These are phyloP conservation scores for Lentinula guzmanii DNA, from an alignment of 768 basidiomycete species.

Conservation along the genomic window DNA sequence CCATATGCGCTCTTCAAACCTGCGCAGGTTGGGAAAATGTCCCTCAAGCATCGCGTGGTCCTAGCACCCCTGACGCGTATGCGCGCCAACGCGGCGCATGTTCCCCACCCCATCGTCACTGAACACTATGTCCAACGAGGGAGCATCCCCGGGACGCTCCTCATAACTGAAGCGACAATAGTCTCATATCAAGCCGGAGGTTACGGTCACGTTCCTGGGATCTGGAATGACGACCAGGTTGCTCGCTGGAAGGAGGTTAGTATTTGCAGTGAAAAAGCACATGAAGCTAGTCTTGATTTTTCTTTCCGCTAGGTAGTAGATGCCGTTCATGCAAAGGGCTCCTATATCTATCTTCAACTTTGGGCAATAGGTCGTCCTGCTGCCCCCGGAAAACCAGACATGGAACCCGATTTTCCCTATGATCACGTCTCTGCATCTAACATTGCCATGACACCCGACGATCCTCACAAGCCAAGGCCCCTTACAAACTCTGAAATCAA, in stretches of 20 bases:
- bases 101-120: slow-evolving; percentile 18
- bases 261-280: background rate
- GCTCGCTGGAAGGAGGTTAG: slow-evolving; percentile 14
- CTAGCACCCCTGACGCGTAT: slow-evolving; percentile 28
- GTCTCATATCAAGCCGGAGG: slow-evolving; percentile 20
- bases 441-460: slow-evolving; percentile 5
- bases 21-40: slow-evolving; percentile 18
- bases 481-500: slow-evolving; percentile 33
- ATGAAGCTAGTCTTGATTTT: background rate
- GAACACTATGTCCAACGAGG: slow-evolving; percentile 25
- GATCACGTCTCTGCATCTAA: slow-evolving; percentile 20
- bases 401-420: slow-evolving; percentile 10
- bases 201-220: slow-evolving; percentile 15
- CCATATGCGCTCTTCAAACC: slow-evolving; percentile 20
- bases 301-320: slow-evolving; percentile 28
- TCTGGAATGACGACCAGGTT: slow-evolving; percentile 14
- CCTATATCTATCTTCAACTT: slow-evolving; percentile 40
- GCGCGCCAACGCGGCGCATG: slow-evolving; percentile 17
- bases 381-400: background rate
- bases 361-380: slow-evolving; percentile 42
- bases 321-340: slow-evolving; percentile 34
- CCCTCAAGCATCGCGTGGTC: slow-evolving; percentile 25
- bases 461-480: slow-evolving; percentile 16
- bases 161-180: slow-evolving; percentile 36
- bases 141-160: slow-evolving; percentile 25